Base-by-base conservation (phyloP, 208 protist genomes). In the Acanthamoeba culbertsoni region DNA sequence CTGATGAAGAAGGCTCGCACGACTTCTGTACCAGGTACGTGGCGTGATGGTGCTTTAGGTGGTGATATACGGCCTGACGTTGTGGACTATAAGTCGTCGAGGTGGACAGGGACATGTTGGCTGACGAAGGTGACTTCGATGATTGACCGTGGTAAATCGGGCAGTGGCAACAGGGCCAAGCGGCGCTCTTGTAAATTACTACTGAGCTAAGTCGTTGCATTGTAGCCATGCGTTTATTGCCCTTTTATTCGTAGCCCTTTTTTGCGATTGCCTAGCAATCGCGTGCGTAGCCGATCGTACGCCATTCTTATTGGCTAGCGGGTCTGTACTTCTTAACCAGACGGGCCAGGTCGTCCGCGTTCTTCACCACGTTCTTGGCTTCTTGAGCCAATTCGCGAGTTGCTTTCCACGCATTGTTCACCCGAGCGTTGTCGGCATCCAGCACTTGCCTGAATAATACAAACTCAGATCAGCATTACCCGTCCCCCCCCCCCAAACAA, bases 51-150 rank as follows among this genome's bases (percentile, higher is more conserved):
- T 82, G 7, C 12, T 37, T 82, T 10, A 26, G 7, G 33, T 26
- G 42, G 10, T 43, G 35, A 51, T 73, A 18, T 42, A 18, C 14
- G 42, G 40, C n/a, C 40, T 82, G 45, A 31, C 75, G 40, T 57
- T 75, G 28, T 5, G 40, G 8, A 23, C 65, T 12, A 31, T 16
- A 45, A 90, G 82, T 68, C 35, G 35, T 68, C 37, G 82, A 90
- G 42, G 82, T 90, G 43, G 82, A 90, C 82, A 90, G 45, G 82
- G 82, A 90, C 82, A 90, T 90, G 82, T 46, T 90, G 46, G 82
- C 82, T 14, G 82, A 90, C 45, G 53, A 43, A 16, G 82, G 55
- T 53, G 82, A 90, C 31, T 68, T 59, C 23, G 82, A 90, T 33
- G 82, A 90, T 53, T 90, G 43, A 33, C n/a, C n/a, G n/a, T n/a